Percentiles rank a stretch among this genome's conserved stretches.
These are phyloP conservation scores for Nigrospora sphaerica DNA, from an alignment of 2,329 filamentous ascomycete genomes.

Conservation along the genomic window DNA sequence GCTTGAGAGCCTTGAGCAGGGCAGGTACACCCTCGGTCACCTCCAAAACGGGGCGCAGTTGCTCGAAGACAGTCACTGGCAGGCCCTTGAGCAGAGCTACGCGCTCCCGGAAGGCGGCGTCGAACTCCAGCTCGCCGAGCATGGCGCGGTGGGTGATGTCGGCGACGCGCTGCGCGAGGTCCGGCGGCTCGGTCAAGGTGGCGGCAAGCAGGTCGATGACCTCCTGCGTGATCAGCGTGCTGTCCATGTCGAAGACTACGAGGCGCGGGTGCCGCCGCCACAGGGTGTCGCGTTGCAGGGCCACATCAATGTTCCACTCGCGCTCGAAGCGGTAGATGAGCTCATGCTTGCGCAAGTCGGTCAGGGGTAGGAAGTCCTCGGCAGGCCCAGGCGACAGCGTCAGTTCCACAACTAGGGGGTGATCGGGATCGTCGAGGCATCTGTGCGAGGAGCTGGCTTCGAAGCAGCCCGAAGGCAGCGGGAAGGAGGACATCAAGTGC, in stretches of 20 bases:
- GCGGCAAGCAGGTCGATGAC: constrained; percentile 93
- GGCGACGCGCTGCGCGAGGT: constrained; percentile 75
- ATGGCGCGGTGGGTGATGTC: constrained; percentile 90
- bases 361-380: constrained; percentile 56
- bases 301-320: constrained; percentile 83
- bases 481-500: constrained; percentile 58
- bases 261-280: constrained; percentile 76
- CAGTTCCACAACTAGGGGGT: constrained; percentile 60
- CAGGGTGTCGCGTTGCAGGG: constrained; percentile 66
- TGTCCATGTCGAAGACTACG: constrained; percentile 98
- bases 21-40: constrained; percentile 76
- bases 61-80: constrained; percentile 69
- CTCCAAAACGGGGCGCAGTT: constrained; percentile 66
- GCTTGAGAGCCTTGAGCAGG: constrained; percentile 67
- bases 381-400: constrained; percentile 54
- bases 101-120: constrained; percentile 72
- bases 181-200: constrained; percentile 59
- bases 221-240: constrained; percentile 92
- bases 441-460: constrained; percentile 55
- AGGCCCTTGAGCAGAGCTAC: constrained; percentile 78
- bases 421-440: constrained; percentile 53
- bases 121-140: constrained; percentile 92
- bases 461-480: constrained; percentile 41
- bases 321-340: constrained; percentile 77
- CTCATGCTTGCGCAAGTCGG: constrained; percentile 72